Percentiles rank a stretch among this genome's conserved stretches.
Conservation (phyloP, 2,329 filamentous ascomycete species). For the Aspergillus ruber region DNA sequence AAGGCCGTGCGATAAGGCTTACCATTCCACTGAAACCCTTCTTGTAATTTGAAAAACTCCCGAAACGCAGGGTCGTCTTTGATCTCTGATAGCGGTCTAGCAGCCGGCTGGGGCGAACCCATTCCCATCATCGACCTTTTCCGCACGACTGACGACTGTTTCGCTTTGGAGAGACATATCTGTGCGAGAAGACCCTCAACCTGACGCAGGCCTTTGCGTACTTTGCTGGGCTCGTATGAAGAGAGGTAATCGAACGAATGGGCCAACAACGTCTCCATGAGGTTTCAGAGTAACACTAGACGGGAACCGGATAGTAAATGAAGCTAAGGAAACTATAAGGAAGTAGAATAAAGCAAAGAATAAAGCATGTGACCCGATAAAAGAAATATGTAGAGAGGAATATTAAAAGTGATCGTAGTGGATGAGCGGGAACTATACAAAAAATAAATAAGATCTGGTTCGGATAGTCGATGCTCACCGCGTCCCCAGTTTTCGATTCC, state of each 20-base stretch:
- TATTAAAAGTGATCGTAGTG: constrained; percentile 1
- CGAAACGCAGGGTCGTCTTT: constrained; percentile 80
- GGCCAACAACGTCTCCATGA: constrained; percentile 86
- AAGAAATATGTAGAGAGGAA: constrained; percentile 1
- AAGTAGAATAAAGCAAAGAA: constrained; percentile 2
- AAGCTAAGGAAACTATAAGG: not conserved
- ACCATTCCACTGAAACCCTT: constrained; percentile 96
- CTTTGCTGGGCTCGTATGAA: constrained; percentile 81
- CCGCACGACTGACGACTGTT: constrained; percentile 33
- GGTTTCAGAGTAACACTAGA: constrained; percentile 1
- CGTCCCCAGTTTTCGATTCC: not conserved
- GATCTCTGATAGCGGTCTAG: constrained; percentile 63
- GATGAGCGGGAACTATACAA: not conserved
- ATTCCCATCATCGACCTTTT: constrained; percentile 37
- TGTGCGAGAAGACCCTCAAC: constrained; percentile 90
- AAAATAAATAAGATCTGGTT: constrained; percentile 1
- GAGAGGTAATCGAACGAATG: constrained; percentile 95
- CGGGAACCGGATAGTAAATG: constrained; percentile 8
- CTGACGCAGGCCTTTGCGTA: constrained; percentile 88
- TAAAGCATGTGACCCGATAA: not conserved
- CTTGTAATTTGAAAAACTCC: constrained; percentile 94
- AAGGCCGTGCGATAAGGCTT: constrained; percentile 4
- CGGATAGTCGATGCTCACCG: not conserved
- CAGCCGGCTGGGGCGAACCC: constrained; percentile 36
- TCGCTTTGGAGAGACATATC: constrained; percentile 68